Evolutionary conservation across 2,329 filamentous ascomycete genomes (phyloP).

Genomic region (Plectosphaerella cucumerina): DNA sequence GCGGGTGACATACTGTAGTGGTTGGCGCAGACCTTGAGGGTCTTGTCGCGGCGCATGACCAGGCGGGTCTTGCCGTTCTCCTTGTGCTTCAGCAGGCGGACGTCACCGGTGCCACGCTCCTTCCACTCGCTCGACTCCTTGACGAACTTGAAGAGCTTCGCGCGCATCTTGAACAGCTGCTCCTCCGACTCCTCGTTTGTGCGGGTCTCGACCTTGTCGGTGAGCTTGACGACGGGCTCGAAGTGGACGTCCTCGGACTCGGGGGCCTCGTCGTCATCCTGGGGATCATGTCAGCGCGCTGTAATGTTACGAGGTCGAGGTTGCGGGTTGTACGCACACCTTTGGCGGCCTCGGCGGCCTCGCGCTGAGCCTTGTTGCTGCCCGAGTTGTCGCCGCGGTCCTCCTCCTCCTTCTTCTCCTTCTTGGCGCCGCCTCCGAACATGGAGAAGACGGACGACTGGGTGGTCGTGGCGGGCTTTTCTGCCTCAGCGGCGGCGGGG

Average conservation of each 20-base stretch:
- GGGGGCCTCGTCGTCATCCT: conserved; percentile 70
- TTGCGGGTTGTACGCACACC: conserved; percentile 35
- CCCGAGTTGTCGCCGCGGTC: conserved; percentile 84
- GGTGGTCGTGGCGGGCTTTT: conserved; percentile 40
- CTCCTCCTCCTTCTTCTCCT: conserved; percentile 80
- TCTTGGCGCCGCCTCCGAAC: conserved; percentile 97
- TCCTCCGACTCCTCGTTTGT: conserved; percentile 98
- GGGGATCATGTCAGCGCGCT: neutral
- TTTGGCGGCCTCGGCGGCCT: conserved; percentile 51
- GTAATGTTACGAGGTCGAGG: neutral
- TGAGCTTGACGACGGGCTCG: conserved; percentile 92
- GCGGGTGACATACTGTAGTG: conserved; percentile 75
- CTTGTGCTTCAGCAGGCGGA: conserved; percentile 96
- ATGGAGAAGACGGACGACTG: conserved; percentile 84
- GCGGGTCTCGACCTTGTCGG: conserved; percentile 94
- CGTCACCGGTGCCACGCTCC: conserved; percentile 96
- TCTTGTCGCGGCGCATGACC: conserved; percentile 99
- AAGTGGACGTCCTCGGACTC: conserved; percentile 95
- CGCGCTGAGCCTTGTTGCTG: conserved; percentile 75
- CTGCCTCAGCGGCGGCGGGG: conserved; percentile 11
- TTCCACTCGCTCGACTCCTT: conserved; percentile 94
- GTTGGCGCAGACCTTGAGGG: conserved; percentile 99
- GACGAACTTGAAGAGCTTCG: conserved; percentile 99
- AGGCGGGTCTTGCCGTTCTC: conserved; percentile 96
- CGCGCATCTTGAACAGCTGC: conserved; percentile 98